These are phyloP conservation scores for Pseudocercospora macadamiae DNA, from an alignment of 2,329 filamentous ascomycete species.

Conservation along the genomic window DNA sequence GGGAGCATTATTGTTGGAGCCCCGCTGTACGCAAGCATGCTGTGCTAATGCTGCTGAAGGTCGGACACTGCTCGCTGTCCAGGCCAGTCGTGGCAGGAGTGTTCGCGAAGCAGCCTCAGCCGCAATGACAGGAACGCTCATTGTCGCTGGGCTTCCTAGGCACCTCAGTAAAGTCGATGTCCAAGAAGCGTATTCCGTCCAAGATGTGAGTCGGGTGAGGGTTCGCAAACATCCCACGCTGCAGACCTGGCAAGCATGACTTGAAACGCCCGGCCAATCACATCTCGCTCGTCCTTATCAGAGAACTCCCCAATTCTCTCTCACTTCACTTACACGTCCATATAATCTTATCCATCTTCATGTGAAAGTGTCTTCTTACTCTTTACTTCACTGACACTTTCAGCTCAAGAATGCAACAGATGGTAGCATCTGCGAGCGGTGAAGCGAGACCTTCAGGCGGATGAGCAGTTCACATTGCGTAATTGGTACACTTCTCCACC, in stretches of 20 bases:
- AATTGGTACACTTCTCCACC: conserved; percentile 3
- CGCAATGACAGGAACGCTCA: conserved; percentile 14
- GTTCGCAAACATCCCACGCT: conserved; percentile 2
- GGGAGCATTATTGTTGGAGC: conserved; percentile 5
- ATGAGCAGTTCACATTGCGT: neutral
- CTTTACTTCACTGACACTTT: neutral
- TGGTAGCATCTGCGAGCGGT: neutral
- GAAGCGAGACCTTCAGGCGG: neutral
- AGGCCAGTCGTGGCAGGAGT: conserved; percentile 42
- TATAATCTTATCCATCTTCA: neutral
- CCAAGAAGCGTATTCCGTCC: too few species aligned
- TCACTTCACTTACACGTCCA: neutral
- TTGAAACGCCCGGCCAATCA: conserved; percentile 10
- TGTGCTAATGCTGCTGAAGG: conserved; percentile 26
- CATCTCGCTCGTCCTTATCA: neutral
- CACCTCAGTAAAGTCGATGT: too few species aligned
- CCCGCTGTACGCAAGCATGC: conserved; percentile 15
- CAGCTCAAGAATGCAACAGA: neutral
- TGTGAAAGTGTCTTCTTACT: neutral
- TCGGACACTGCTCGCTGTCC: conserved; percentile 36
- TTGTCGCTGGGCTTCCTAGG: neutral
- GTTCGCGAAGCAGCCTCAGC: conserved; percentile 42
- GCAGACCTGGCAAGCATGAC: neutral
- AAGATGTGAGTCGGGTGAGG: neutral
- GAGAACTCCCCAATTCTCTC: neutral